Conservation (phyloP, 352 stramenopile species). For the Globisporangium perplexum region DNA sequence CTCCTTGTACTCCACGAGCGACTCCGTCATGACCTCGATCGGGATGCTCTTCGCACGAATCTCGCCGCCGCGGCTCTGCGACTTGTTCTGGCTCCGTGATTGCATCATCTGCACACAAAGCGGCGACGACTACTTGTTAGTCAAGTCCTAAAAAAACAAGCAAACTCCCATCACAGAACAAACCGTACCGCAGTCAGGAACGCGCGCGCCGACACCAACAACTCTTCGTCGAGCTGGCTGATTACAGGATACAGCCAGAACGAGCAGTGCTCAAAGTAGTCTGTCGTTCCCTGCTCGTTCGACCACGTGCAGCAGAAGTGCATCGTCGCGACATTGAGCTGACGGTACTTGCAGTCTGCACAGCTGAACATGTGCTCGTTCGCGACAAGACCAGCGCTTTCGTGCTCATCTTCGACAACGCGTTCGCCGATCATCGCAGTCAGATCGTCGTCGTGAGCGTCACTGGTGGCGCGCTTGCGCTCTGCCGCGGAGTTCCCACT, state of each 20-base stretch:
- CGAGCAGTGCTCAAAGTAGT: slow-evolving; percentile 88
- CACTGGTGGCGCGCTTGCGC: slow-evolving; percentile 32
- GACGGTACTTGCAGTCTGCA: slow-evolving; percentile 77
- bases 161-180: not conserved
- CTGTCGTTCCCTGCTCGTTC: slow-evolving; percentile 83
- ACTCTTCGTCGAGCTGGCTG: slow-evolving; percentile 81
- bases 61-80: slow-evolving; percentile 64
- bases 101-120: slow-evolving; percentile 38
- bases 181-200: slow-evolving; percentile 67
- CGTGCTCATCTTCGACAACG: slow-evolving; percentile 19
- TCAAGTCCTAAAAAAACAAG: not conserved
- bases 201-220: slow-evolving; percentile 62
- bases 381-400: slow-evolving; percentile 39
- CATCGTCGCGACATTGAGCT: slow-evolving; percentile 71
- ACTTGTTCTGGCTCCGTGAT: slow-evolving; percentile 58
- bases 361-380: slow-evolving; percentile 78
- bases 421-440: slow-evolving; percentile 31
- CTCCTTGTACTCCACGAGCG: slow-evolving; percentile 67
- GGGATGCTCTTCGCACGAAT: slow-evolving; percentile 80
- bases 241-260: slow-evolving; percentile 85
- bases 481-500: slow-evolving; percentile 10
- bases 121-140: slow-evolving; percentile 3
- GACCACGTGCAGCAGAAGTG: slow-evolving; percentile 89
- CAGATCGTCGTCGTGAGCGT: slow-evolving; percentile 44
- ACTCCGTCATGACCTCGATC: slow-evolving; percentile 77